phyloP scores from a whole-genome alignment of 192 early-diverging fungal genomes.

The Backusella psychrophila region DNA sequence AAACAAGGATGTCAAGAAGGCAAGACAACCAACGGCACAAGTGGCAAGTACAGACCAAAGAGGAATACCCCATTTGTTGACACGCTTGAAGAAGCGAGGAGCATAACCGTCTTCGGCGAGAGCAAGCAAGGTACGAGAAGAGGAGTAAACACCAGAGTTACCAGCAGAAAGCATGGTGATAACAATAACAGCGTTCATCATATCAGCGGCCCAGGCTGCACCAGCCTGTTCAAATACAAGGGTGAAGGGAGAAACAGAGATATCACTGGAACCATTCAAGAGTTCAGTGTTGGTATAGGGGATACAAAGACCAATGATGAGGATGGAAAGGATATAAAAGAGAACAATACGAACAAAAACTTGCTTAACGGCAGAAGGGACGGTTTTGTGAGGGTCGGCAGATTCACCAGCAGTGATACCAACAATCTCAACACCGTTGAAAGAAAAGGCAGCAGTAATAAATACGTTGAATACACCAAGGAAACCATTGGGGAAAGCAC shows the following conservation, averaged over 20 bases:
- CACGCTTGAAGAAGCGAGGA: conserved; percentile 56
- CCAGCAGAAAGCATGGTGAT: conserved; percentile 69
- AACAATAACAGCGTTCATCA: conserved; percentile 71
- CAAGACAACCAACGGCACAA: conserved; percentile 56
- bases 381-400: conserved; percentile 75
- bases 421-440: conserved; percentile 83
- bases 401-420: conserved; percentile 88
- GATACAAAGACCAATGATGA: conserved; percentile 82
- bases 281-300: conserved; percentile 61
- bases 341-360: conserved; percentile 80
- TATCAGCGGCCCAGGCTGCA: conserved; percentile 52
- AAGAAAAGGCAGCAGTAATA: conserved; percentile 76
- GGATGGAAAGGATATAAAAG: conserved; percentile 80
- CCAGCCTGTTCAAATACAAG: conserved; percentile 62
- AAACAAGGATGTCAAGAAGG: conserved; percentile 57
- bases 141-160: conserved; percentile 86
- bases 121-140: conserved; percentile 72
- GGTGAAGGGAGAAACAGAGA: conserved; percentile 64
- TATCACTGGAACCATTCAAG: conserved; percentile 48
- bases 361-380: conserved; percentile 64
- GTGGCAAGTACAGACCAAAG: conserved; percentile 58
- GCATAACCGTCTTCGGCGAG: conserved; percentile 75
- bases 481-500: conserved; percentile 60
- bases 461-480: conserved; percentile 65
- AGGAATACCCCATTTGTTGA: conserved; percentile 69